phyloP scores from a whole-genome alignment of 2,329 filamentous ascomycete species.

The Blastomyces emzantsi region DNA sequence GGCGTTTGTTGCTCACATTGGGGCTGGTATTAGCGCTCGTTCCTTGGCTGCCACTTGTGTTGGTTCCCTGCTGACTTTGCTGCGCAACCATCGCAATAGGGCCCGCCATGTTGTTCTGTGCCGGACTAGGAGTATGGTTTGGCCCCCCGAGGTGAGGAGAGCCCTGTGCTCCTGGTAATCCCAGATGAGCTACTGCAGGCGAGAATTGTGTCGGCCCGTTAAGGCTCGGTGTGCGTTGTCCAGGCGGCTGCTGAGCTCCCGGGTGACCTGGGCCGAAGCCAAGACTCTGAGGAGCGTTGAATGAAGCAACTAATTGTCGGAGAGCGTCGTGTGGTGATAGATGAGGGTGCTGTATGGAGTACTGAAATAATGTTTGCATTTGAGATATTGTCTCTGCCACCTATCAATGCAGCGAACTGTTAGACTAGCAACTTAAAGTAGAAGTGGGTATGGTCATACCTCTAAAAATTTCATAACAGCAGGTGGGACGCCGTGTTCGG shows the following conservation, averaged over 20 bases:
- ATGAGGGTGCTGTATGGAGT: constrained; percentile 45
- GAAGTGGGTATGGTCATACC: constrained; percentile 34
- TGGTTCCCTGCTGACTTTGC: constrained; percentile 49
- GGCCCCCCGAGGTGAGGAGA: constrained; percentile 46
- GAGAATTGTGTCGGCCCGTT: constrained; percentile 46
- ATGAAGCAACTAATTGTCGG: constrained; percentile 42
- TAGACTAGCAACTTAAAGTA: constrained; percentile 1
- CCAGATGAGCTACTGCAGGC: constrained; percentile 48
- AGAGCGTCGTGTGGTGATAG: constrained; percentile 49
- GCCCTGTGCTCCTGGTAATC: constrained; percentile 39
- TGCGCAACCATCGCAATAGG: constrained; percentile 48
- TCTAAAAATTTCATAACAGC: constrained; percentile 54
- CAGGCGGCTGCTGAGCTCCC: constrained; percentile 26
- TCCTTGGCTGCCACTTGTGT: constrained; percentile 40
- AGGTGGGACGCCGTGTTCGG: constrained; percentile 47
- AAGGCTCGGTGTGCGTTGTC: constrained; percentile 38
- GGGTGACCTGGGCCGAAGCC: neutral
- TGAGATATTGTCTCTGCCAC: constrained; percentile 56
- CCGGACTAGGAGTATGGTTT: constrained; percentile 39
- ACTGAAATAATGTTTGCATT: constrained; percentile 54
- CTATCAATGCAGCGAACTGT: constrained; percentile 28
- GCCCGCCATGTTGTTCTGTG: constrained; percentile 38
- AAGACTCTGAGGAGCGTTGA: constrained; percentile 29
- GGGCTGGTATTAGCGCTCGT: constrained; percentile 55
- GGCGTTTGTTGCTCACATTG: constrained; percentile 50